Base-by-base conservation (phyloP, 179 eudicot species). In the Beta corolliflora region DNA sequence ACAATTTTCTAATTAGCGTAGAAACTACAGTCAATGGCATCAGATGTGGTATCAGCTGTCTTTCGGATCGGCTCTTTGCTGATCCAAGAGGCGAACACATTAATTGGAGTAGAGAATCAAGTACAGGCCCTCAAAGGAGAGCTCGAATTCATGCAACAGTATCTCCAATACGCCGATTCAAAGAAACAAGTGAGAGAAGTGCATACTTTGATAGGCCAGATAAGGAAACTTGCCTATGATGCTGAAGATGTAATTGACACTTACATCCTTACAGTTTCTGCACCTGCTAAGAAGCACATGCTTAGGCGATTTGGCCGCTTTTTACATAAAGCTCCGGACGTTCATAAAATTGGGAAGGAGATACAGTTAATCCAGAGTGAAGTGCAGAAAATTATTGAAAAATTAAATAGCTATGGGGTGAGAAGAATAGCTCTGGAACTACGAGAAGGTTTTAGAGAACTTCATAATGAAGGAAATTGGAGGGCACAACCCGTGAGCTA, bases 181-280 rank as follows among this genome's bases (percentile, higher is more conserved):
- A n/a, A n/a, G n/a, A n/a, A n/a, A n/a, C n/a, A n/a, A n/a, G n/a
- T n/a, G n/a, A n/a, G n/a, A n/a, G n/a, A 83, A 44, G 65, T 83
- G 36, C 9, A 75, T 11, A 15, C 68, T 60, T 70, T 83, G 77
- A 72, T 69, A 45, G 3, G 56, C 56, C 79, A 79, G 53, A 66
- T 84, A 3, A 72, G 83, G 60, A 77, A 76, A 52, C 86, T 84
- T 55, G 83, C 78, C 3, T 84, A 71, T 48, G 81, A 80, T 44
- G 70, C 83, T 10, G 86, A 84, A 50, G 86, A 84, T 73, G 81
- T 77, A 19, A 80, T 84, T 13, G 86, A 80, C 16, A 71, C 75
- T 72, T 84, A 76, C 73, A 71, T 80, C 60, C 64, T 77, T 65
- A 48, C 71, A 41, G 78, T 80, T 18, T 36, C 18, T 1, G 41